Base-by-base conservation (phyloP, 345 rosid species). In the Viola odorata region DNA sequence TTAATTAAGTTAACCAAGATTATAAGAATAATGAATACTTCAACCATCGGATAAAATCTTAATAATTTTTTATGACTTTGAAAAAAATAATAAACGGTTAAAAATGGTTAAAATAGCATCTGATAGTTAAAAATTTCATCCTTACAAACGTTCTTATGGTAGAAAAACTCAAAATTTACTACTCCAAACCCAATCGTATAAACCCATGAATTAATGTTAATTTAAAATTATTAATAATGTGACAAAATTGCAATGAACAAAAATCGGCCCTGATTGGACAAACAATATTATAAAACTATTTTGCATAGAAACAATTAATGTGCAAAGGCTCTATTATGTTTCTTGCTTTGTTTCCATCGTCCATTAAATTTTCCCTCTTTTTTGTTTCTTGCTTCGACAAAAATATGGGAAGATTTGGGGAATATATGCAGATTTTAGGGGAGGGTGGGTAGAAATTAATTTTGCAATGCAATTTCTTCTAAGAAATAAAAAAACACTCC, bases 361-460 rank as follows among this genome's bases (percentile, higher is more conserved):
- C 44, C 12, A 58, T 54, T 48, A 3, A 45, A 58, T 60, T 58
- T 54, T 15, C 3, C 47, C 32, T 23, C 50, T 57, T 13, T 15
- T 53, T 63, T 58, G 52, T 69, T 60, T 56, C 14, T 45, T 53
- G 12, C 59, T 17, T 1, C n/a, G 59, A 68, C 70, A 73, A 55
- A 63, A 62, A 41, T 66, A 23, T 49, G 13, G 45, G 64, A 65
- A 59, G 73, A 66, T 66, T 10, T 61, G 58, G 64, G 65, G 69
- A 63, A 77, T 56, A 69, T 39, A 39, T 53, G 81, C 77, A 62
- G 32, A 62, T 51, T 70, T 60, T 0, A 11, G 65, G 59, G 15
- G 58, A 58, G 44, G 62, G 47, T 13, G 16, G 45, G 5, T 10
- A 5, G 45, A n/a, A n/a, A n/a, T n/a, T n/a, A n/a, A n/a, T 23